Conservation (phyloP, 2,329 filamentous ascomycete genomes). For the Fusarium siculi region DNA sequence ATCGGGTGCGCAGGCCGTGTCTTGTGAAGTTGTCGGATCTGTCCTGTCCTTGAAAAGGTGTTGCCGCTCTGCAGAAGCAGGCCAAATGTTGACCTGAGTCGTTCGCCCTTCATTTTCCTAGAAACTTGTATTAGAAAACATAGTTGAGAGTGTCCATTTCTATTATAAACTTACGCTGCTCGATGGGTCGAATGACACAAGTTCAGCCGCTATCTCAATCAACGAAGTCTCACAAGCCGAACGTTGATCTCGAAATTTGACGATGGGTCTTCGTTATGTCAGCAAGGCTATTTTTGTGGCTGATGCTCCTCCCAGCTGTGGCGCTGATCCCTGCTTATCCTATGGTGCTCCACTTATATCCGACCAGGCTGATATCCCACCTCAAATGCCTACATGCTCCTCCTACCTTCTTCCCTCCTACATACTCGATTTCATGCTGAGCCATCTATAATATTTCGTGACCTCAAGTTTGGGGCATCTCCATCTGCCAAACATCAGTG, state of each 20-base stretch:
- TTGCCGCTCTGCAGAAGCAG: constrained; percentile 47
- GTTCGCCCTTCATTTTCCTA: constrained; percentile 48
- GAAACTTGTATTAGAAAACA: constrained; percentile 11
- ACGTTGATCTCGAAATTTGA: constrained; percentile 47
- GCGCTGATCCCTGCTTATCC: constrained; percentile 6
- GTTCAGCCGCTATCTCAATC: constrained; percentile 32
- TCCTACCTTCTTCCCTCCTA: constrained; percentile 26
- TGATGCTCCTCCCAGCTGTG: constrained; percentile 5
- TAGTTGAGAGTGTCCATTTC: neutral
- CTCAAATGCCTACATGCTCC: constrained; percentile 23
- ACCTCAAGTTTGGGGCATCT: neutral
- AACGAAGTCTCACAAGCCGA: constrained; percentile 34
- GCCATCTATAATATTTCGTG: constrained; percentile 5
- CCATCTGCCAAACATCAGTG: neutral
- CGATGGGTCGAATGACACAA: constrained; percentile 36
- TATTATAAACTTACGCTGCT: constrained; percentile 26
- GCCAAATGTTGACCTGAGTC: constrained; percentile 48
- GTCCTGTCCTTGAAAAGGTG: constrained; percentile 47
- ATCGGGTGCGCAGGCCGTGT: constrained; percentile 54
- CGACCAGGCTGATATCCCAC: constrained; percentile 39
- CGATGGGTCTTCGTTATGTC: constrained; percentile 44
- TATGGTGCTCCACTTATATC: constrained; percentile 34
- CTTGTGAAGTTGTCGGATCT: constrained; percentile 58
- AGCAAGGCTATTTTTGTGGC: constrained; percentile 45
- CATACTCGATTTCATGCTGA: constrained; percentile 21